phyloP scores from a whole-genome alignment of 441 rosid genomes.

The Aleurites moluccanus region DNA sequence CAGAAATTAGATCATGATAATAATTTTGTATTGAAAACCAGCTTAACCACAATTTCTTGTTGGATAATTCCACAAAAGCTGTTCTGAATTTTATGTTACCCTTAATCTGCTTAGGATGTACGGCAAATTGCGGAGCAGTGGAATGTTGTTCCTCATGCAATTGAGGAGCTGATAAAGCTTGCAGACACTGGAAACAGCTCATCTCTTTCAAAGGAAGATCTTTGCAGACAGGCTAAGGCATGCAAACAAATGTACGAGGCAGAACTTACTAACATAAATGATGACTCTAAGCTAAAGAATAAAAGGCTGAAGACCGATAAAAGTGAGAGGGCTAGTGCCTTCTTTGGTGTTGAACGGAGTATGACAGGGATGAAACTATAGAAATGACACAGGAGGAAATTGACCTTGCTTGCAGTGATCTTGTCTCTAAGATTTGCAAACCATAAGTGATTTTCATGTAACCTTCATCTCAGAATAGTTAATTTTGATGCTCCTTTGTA shows the following conservation, averaged over 20 bases:
- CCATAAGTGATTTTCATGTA: not conserved
- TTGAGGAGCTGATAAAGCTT: conserved; percentile 67
- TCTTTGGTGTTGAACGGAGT: conserved; percentile 34
- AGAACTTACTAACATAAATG: conserved; percentile 39
- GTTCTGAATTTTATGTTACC: not conserved
- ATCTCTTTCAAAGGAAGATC: conserved; percentile 45
- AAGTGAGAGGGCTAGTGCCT: conserved; percentile 20
- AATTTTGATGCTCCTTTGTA: too few species aligned
- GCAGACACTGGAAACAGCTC: conserved; percentile 34
- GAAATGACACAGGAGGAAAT: conserved; percentile 97
- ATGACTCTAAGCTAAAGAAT: conserved; percentile 16
- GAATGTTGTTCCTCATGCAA: conserved; percentile 80
- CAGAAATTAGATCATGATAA: not conserved
- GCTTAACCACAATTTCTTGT: not conserved
- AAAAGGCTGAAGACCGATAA: conserved; percentile 30
- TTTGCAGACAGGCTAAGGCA: conserved; percentile 54
- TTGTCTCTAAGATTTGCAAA: conserved; percentile 39
- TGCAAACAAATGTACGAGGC: conserved; percentile 63
- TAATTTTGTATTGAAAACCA: not conserved
- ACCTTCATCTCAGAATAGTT: too few species aligned
- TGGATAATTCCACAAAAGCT: not conserved
- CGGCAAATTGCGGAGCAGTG: conserved; percentile 61
- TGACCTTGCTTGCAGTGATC: conserved; percentile 48
- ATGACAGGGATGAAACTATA: conserved; percentile 82
- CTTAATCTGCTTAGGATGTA: conserved; percentile 49